Conservation (phyloP, 2,329 filamentous ascomycete genomes). For the Phialophora tarda region DNA sequence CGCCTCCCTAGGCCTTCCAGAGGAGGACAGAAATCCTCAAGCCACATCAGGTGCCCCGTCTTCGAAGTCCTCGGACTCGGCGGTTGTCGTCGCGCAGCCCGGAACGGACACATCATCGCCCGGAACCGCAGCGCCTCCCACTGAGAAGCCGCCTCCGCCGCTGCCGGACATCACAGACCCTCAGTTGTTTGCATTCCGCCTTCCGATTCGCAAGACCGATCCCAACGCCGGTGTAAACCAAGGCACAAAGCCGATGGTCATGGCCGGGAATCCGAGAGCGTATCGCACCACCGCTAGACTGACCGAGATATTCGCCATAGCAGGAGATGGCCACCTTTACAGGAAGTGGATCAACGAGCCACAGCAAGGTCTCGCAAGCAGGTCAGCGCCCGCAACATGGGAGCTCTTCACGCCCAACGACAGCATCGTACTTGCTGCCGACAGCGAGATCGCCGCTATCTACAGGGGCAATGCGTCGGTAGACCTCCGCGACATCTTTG, state of each 20-base stretch:
- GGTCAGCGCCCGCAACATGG: neutral
- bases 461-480: neutral
- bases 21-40: neutral
- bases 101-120: neutral
- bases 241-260: slow-evolving; percentile 1
- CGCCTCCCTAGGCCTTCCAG: neutral
- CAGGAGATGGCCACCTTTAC: neutral
- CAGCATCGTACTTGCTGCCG: neutral
- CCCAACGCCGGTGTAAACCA: neutral
- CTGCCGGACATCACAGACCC: neutral
- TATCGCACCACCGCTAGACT: neutral
- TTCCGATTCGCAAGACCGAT: neutral
- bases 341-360: neutral
- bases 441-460: neutral
- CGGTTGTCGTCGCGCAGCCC: neutral
- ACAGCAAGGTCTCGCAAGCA: neutral
- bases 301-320: neutral
- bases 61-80: neutral
- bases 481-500: neutral
- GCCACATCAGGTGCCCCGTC: neutral
- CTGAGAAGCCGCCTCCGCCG: neutral
- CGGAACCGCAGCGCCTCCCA: neutral
- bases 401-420: neutral
- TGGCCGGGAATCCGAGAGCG: neutral
- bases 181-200: neutral